These are phyloP conservation scores for Sporisorium exsertum DNA, from an alignment of 1,284 basidiomycete species.

Conservation along the genomic window DNA sequence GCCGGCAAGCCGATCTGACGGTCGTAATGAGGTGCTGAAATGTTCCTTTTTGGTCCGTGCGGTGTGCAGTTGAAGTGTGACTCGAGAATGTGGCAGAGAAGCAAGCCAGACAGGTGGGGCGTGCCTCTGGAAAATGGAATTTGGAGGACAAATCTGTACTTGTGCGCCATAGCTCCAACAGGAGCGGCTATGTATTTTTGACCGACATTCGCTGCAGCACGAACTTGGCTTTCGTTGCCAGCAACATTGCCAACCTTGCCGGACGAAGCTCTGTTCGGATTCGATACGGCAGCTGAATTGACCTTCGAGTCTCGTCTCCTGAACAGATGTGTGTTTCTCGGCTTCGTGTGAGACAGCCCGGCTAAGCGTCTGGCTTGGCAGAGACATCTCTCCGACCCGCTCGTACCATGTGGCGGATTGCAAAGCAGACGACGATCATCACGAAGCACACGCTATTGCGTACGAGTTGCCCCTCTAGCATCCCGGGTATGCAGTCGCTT, in stretches of 20 bases:
- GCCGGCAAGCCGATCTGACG: too few species aligned
- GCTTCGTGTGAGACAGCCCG: background rate
- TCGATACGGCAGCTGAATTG: background rate
- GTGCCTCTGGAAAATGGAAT: too few species aligned
- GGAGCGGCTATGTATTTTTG: background rate
- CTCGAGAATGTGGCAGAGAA: too few species aligned
- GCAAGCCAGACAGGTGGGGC: too few species aligned
- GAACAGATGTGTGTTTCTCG: background rate
- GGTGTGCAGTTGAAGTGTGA: too few species aligned
- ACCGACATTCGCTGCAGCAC: background rate
- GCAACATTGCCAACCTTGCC: background rate
- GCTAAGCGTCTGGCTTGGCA: background rate
- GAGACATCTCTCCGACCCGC: background rate
- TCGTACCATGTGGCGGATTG: background rate
- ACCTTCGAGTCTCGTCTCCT: background rate
- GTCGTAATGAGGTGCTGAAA: too few species aligned
- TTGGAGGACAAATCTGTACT: too few species aligned
- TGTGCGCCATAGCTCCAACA: background rate
- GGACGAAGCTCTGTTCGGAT: background rate
- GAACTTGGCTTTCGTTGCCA: too few species aligned
- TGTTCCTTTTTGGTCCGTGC: too few species aligned
- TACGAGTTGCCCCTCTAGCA: background rate
- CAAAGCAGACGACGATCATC: constrained; percentile 1
- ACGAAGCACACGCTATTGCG: background rate
- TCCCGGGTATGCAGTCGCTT: background rate